Percentiles rank a stretch among this genome's conserved stretches.
phyloP scores from a whole-genome alignment of 1,139 yeast genomes.

The Nakaseomyces uthaithaninus region DNA sequence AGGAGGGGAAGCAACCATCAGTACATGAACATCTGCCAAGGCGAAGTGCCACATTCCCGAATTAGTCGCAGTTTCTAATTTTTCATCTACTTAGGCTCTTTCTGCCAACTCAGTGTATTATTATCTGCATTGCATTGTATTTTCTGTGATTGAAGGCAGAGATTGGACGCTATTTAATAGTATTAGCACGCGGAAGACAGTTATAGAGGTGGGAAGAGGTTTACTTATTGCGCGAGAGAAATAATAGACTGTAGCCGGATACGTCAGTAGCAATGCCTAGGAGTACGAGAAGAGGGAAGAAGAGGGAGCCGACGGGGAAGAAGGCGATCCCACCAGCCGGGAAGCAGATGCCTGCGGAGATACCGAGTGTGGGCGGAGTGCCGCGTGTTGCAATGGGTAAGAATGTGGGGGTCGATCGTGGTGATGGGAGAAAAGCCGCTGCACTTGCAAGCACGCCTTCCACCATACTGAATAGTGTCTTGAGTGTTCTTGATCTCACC shows the following conservation, averaged over 20 bases:
- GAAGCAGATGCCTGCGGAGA: not conserved
- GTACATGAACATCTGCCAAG: too few relatives aligned
- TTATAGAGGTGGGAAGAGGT: too few relatives aligned
- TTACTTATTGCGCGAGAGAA: not conserved
- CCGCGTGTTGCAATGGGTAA: constrained; percentile 6
- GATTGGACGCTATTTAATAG: too few relatives aligned
- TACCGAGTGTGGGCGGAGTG: not conserved
- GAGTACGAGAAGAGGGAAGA: constrained; percentile 18
- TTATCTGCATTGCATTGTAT: too few relatives aligned
- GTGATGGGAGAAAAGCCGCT: not conserved
- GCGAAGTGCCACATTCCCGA: too few relatives aligned
- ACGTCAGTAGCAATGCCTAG: constrained; percentile 20
- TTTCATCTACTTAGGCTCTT: too few relatives aligned
- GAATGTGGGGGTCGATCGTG: not conserved
- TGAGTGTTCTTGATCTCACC: constrained; percentile 44
- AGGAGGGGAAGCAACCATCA: too few relatives aligned
- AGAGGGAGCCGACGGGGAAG: constrained; percentile 4
- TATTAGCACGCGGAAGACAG: too few relatives aligned
- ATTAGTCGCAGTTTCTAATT: too few relatives aligned
- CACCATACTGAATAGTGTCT: constrained; percentile 42
- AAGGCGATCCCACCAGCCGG: not conserved
- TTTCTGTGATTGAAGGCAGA: too few relatives aligned
- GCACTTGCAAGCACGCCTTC: constrained; percentile 22
- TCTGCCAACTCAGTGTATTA: too few relatives aligned
- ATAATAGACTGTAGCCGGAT: not conserved